Percentiles rank a stretch among this genome's conserved stretches.
phyloP scores from a whole-genome alignment of 2,329 filamentous ascomycete species.

The Sporothrix humicola region DNA sequence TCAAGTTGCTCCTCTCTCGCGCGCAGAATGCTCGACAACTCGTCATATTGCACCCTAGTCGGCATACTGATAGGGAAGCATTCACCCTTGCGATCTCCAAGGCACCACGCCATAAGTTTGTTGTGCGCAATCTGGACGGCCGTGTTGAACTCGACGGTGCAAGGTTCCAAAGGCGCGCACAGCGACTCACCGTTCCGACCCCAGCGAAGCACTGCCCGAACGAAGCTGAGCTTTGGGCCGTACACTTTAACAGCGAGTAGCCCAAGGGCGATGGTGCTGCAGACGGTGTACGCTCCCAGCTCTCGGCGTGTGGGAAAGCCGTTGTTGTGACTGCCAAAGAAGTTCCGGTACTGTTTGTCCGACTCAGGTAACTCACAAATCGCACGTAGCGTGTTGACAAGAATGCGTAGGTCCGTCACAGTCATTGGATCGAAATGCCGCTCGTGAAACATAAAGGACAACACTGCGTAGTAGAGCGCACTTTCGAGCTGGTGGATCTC shows the following conservation, averaged over 20 bases:
- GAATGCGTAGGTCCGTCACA: conserved; percentile 27
- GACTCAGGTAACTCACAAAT: conserved; percentile 28
- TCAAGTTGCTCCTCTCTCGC: conserved; percentile 5
- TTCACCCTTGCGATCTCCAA: background rate
- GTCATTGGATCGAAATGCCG: background rate
- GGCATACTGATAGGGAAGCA: conserved; percentile 5
- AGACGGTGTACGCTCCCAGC: conserved; percentile 16
- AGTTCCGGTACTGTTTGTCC: conserved; percentile 7
- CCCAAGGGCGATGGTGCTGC: background rate
- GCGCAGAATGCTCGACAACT: conserved; percentile 3
- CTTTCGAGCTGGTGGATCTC: conserved; percentile 23
- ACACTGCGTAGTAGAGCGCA: conserved; percentile 23
- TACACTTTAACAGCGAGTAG: conserved; percentile 19
- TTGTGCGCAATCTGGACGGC: background rate
- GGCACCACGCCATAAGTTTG: conserved; percentile 25
- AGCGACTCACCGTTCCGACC: background rate
- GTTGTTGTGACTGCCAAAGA: conserved; percentile 12
- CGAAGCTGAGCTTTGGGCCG: conserved; percentile 32
- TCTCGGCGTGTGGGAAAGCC: conserved; percentile 24
- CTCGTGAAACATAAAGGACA: conserved; percentile 20
- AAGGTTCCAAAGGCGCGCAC: conserved; percentile 6
- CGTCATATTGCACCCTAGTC: conserved; percentile 16
- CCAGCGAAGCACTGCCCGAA: conserved; percentile 31
- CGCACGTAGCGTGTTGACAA: conserved; percentile 13
- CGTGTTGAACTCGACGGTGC: background rate